These are phyloP conservation scores for Euphorbia schlechtendalii DNA, from an alignment of 441 rosid genomes.

Conservation along the genomic window DNA sequence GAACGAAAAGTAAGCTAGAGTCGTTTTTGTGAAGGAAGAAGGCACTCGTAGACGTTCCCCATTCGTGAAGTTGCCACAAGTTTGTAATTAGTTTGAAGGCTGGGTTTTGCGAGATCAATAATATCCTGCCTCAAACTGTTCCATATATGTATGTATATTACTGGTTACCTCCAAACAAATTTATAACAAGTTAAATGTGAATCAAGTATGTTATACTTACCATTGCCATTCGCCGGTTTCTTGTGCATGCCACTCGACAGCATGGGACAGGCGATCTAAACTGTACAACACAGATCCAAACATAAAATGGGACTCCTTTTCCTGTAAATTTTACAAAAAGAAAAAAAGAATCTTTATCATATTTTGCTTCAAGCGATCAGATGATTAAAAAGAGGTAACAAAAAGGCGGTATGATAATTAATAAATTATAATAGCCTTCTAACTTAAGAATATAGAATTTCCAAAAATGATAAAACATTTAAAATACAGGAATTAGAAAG, in stretches of 20 bases:
- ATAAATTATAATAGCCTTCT: neutral
- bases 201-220: slow-evolving; percentile 34
- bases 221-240: slow-evolving; percentile 83
- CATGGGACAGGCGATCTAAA: slow-evolving; percentile 63
- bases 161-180: slow-evolving; percentile 16
- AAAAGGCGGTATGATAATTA: neutral
- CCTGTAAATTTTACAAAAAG: slow-evolving; percentile 40
- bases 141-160: slow-evolving; percentile 1
- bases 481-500: neutral
- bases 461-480: neutral
- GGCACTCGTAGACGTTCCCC: slow-evolving; percentile 63
- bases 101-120: slow-evolving; percentile 66
- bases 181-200: neutral
- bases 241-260: slow-evolving; percentile 69
- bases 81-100: slow-evolving; percentile 54
- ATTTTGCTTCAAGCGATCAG: neutral
- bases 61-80: slow-evolving; percentile 59
- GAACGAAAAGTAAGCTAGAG: slow-evolving; percentile 24
- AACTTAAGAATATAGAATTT: neutral
- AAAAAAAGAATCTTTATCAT: neutral
- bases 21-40: slow-evolving; percentile 58
- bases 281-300: slow-evolving; percentile 76
- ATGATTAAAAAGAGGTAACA: neutral
- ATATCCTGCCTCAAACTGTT: slow-evolving; percentile 82
- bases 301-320: slow-evolving; percentile 64